Percentiles rank a stretch among this genome's conserved stretches.
Conservation (phyloP, 495 filamentous ascomycete species). For the Trichoderma reesei region DNA sequence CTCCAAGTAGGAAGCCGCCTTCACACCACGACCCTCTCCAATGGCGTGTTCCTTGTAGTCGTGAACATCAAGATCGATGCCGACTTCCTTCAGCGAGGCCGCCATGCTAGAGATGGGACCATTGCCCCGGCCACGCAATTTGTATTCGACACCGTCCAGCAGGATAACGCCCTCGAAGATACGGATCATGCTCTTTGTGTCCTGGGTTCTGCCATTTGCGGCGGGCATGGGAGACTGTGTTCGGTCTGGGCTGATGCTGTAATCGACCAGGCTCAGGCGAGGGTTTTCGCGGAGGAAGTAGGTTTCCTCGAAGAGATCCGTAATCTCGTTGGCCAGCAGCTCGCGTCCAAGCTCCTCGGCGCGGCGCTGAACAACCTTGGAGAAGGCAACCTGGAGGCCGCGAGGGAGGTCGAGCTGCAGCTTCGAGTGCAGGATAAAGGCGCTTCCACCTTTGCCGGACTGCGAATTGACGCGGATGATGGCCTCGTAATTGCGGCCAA, state of each 20-base stretch:
- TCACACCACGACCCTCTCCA: slow-evolving; percentile 65
- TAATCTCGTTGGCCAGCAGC: slow-evolving; percentile 70
- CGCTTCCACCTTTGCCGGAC: slow-evolving; percentile 88
- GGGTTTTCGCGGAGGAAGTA: slow-evolving; percentile 78
- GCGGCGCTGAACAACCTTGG: slow-evolving; percentile 69
- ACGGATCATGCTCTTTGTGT: slow-evolving; percentile 68
- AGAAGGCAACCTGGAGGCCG: slow-evolving; percentile 86
- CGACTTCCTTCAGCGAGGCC: slow-evolving; percentile 69
- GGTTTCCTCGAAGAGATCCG: slow-evolving; percentile 71
- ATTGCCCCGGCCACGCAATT: slow-evolving; percentile 71
- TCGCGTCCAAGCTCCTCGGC: slow-evolving; percentile 66
- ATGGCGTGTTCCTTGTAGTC: slow-evolving; percentile 98
- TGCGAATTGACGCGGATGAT: slow-evolving; percentile 98
- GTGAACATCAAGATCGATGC: slow-evolving; percentile 81
- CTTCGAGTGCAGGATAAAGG: slow-evolving; percentile 83
- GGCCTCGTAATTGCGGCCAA: slow-evolving; percentile 91
- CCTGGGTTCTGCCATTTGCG: slow-evolving; percentile 56
- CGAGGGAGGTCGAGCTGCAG: slow-evolving; percentile 90
- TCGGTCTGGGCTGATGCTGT: slow-evolving; percentile 81
- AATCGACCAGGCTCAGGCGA: slow-evolving; percentile 81
- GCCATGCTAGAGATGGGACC: slow-evolving; percentile 85
- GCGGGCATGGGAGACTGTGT: slow-evolving; percentile 65
- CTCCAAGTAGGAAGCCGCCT: slow-evolving; percentile 91
- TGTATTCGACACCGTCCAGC: slow-evolving; percentile 71
- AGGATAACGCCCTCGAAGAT: slow-evolving; percentile 80